Base-by-base conservation (phyloP, 2,329 filamentous ascomycete species). In the Elsinoe necatrix region DNA sequence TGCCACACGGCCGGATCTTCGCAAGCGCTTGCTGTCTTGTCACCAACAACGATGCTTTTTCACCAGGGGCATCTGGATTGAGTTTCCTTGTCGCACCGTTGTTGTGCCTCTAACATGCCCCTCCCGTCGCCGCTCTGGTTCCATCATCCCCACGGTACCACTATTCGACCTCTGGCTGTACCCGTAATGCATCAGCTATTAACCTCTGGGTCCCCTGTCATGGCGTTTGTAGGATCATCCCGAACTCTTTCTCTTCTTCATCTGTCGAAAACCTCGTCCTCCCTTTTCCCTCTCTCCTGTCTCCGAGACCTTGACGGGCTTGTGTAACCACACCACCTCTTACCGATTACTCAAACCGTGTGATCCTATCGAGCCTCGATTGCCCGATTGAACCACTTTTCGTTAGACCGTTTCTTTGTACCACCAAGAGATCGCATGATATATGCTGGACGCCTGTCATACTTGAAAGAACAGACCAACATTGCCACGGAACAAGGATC, bases 61-160 rank as follows among this genome's bases (percentile, higher is more conserved):
- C 25, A 29, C 37, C 25, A n/a, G 27, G 52, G 52, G 52, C 20
- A 23, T 12, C 23, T 6, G 35, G 34, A 52, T 52, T 52, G 48
- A 52, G 29, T 52, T n/a, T 52, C 43, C 48, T 52, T 35, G 48
- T 52, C 48, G 48, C 48, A 39, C 48, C 48, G 48, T 52, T 52
- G 31, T 21, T 11, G 9, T 21, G 20, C 31, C 48, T 52, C 48
- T 52, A 27, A 52, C 48, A 52, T 52, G 48, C 18, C 48, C 48
- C 21, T 52, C 48, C 52, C 52, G 52, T 23, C 34, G 52, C 7
- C 35, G 35, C 52, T 16, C 35, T 35, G 20, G 34, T 25, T 39
- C 39, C 41, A 45, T 45, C 21, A 45, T 48, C 29, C 41, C 54
- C 29, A 54, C 50, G 29, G 27, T 42, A 55, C 52, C 50, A 54